Percentiles rank a stretch among this genome's conserved stretches.
Evolutionary conservation across 1,284 basidiomycete species (phyloP).

Genomic region (Pyrrhoderma lamaoense): DNA sequence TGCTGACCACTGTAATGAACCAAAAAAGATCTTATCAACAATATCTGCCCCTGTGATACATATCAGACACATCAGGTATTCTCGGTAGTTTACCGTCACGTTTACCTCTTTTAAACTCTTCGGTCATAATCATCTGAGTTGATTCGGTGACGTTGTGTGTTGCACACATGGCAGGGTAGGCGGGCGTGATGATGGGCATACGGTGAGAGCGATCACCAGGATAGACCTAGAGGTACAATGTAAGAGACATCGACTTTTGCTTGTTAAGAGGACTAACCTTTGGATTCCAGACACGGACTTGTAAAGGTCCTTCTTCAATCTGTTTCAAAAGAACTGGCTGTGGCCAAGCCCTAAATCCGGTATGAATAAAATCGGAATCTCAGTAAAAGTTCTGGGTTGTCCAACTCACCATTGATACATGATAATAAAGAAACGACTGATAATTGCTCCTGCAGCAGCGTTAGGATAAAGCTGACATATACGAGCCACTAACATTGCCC

Average conservation of each 20-base stretch:
- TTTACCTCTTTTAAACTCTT: slow-evolving; percentile 93
- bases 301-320: slow-evolving; percentile 89
- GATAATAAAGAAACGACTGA: slow-evolving; percentile 95
- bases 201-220: slow-evolving; percentile 89
- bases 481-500: slow-evolving; percentile 96
- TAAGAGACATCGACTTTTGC: too few species aligned
- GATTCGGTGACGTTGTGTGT: slow-evolving; percentile 97
- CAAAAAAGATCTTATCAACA: slow-evolving; percentile 86
- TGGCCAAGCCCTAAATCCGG: slow-evolving; percentile 78
- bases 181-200: slow-evolving; percentile 99
- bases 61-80: neutral
- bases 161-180: slow-evolving; percentile 99
- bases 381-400: neutral
- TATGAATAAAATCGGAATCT: neutral
- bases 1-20: slow-evolving; percentile 84
- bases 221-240: slow-evolving; percentile 58
- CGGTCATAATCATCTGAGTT: slow-evolving; percentile 94
- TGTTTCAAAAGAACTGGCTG: slow-evolving; percentile 94
- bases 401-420: slow-evolving; percentile 85
- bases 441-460: slow-evolving; percentile 89
- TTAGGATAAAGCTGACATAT: slow-evolving; percentile 99
- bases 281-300: slow-evolving; percentile 97
- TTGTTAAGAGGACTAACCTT: slow-evolving; percentile 52
- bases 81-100: slow-evolving; percentile 18
- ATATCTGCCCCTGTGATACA: slow-evolving; percentile 70